Evolutionary conservation across 345 rosid genomes (phyloP).

Genomic region (Ceriops tagal): DNA sequence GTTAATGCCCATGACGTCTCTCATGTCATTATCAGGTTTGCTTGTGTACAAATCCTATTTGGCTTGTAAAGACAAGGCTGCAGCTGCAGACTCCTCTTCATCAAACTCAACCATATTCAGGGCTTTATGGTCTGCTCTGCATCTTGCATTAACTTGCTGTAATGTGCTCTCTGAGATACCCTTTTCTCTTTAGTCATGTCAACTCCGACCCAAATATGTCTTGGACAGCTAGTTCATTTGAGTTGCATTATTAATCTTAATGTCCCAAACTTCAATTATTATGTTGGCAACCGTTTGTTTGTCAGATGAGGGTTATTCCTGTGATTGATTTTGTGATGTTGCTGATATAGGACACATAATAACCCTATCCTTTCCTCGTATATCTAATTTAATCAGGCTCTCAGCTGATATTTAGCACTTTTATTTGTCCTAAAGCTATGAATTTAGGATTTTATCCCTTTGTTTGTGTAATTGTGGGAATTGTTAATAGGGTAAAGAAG

Average conservation of each 20-base stretch:
- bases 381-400: not conserved
- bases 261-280: conserved; percentile 4
- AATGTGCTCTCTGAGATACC: conserved; percentile 25
- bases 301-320: not conserved
- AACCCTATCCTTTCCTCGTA: conserved; percentile 4
- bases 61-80: conserved; percentile 94
- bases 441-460: not conserved
- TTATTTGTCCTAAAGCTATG: not conserved
- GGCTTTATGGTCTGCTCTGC: conserved; percentile 64
- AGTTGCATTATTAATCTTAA: conserved; percentile 10
- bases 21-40: conserved; percentile 54
- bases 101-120: conserved; percentile 67
- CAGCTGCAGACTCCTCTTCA: conserved; percentile 93
- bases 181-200: conserved; percentile 23
- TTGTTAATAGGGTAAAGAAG: not conserved
- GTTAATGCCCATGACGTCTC: not conserved
- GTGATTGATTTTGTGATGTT: not conserved
- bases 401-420: not conserved
- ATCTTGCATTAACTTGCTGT: conserved; percentile 34
- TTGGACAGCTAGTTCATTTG: conserved; percentile 9
- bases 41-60: conserved; percentile 85
- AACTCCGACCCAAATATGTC: conserved; percentile 13
- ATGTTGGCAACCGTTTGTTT: not conserved
- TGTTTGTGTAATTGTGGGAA: not conserved
- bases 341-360: not conserved